Evolutionary conservation across 257 asterid species (phyloP), one percentile per base, ranked within the genome.

Genomic region (Fraxinus cuspidata): DNA sequence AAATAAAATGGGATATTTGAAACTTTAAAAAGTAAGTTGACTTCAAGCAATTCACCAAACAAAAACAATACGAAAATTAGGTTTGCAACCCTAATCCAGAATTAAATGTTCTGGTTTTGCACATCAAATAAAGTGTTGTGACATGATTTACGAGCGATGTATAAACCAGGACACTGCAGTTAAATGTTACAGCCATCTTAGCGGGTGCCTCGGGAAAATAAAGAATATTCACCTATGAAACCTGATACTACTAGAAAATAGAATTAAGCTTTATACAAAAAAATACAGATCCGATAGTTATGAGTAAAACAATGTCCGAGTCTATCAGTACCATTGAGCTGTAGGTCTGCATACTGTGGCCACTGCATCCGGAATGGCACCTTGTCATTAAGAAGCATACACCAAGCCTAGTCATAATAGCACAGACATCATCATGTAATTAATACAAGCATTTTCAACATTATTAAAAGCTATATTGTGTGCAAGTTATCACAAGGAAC

Each of bases 321-420:
- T 73, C 77, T 68, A 78, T 42, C 87, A 81, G 51, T 92, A 95
- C 99, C 97, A 85, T 95, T 95, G 83, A 95, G 86, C 88, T 91
- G 97, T 69, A 95, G 88, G 80, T 93, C 98, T 19, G 97, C 97
- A 84, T 90, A 84, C 51, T 89, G 97, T 78, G 97, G 98, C 97
- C 98, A 95, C 85, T 92, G 98, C 97, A 94, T 92, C 87, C 97
- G 86, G 81, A 92, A 94, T 21, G 86, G 82, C 78, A 92, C 98
- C 90, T 92, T 92, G 91, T 94, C 98, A 74, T 89, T 94, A 69
- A 94, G 92, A 84, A 94, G 97, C 96, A 92, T 92, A 89, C 97
- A 91, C 97, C 97, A 91, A 7, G 92, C 99, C 98, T 95, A 79
- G 78, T 76, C 83, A 89, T 32, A 67, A 53, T 27, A 79, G 32